Conservation (phyloP, 2,329 filamentous ascomycete genomes). For the Fusarium sp. region DNA sequence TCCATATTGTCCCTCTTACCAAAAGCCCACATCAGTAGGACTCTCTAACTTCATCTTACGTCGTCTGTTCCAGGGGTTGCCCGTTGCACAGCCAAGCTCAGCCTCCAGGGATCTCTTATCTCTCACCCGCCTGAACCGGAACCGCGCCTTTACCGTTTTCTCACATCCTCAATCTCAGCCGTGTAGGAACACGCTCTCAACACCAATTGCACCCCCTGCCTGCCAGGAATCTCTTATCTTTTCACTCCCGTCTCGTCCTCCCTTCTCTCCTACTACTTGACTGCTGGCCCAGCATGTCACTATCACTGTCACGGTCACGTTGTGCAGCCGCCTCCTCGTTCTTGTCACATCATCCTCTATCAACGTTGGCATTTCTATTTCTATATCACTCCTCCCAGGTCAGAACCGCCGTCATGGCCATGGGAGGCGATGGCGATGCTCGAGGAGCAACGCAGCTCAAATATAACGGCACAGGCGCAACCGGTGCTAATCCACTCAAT, state of each 20-base stretch:
- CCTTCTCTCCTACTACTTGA: slow-evolving; percentile 7
- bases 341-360: slow-evolving; percentile 13
- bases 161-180: slow-evolving; percentile 16
- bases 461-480: slow-evolving; percentile 74
- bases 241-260: slow-evolving; percentile 8
- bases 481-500: slow-evolving; percentile 76
- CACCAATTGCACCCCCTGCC: slow-evolving; percentile 28
- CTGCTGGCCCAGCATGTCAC: slow-evolving; percentile 23
- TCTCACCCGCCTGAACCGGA: slow-evolving; percentile 17
- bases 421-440: slow-evolving; percentile 58
- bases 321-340: slow-evolving; percentile 16
- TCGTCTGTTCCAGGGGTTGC: slow-evolving; percentile 2
- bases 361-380: slow-evolving; percentile 27
- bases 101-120: slow-evolving; percentile 35
- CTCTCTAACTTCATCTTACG: slow-evolving; percentile 3
- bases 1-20: slow-evolving; percentile 6
- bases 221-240: slow-evolving; percentile 26
- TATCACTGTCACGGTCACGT: slow-evolving; percentile 15
- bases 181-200: slow-evolving; percentile 1
- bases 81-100: slow-evolving; percentile 13
- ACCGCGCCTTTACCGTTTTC: slow-evolving; percentile 11
- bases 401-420: slow-evolving; percentile 31
- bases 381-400: slow-evolving; percentile 40
- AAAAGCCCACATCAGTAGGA: slow-evolving; percentile 6
- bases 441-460: slow-evolving; percentile 58